phyloP scores from a whole-genome alignment of 768 basidiomycete genomes.

The Suillus subaureus region DNA sequence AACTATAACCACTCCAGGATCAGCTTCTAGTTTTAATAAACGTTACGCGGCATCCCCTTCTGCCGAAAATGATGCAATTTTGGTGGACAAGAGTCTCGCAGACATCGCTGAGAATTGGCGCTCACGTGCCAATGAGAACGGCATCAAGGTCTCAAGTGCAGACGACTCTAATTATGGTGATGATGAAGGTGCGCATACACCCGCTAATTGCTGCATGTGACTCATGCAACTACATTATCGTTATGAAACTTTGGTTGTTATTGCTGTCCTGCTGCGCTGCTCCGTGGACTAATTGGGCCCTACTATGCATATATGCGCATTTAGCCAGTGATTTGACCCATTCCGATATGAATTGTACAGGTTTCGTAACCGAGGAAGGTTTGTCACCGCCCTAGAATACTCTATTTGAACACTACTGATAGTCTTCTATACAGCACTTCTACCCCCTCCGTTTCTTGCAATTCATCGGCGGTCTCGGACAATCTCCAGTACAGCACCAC shows the following conservation, averaged over 20 bases:
- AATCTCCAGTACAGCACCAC: slow-evolving; percentile 52
- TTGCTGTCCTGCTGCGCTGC: slow-evolving; percentile 1
- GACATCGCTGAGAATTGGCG: slow-evolving; percentile 74
- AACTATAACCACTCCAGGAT: slow-evolving; percentile 60
- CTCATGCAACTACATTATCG: slow-evolving; percentile 17
- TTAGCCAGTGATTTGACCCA: slow-evolving; percentile 54
- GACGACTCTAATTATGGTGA: slow-evolving; percentile 41
- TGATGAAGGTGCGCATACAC: slow-evolving; percentile 49
- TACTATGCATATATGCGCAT: slow-evolving; percentile 41
- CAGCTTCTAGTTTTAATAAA: slow-evolving; percentile 41
- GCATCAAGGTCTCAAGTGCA: slow-evolving; percentile 60
- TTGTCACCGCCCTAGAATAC: slow-evolving; percentile 20
- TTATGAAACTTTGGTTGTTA: slow-evolving; percentile 14
- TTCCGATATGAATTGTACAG: slow-evolving; percentile 51
- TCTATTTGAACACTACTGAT: slow-evolving; percentile 25
- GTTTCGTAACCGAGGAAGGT: slow-evolving; percentile 55
- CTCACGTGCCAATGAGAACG: slow-evolving; percentile 68
- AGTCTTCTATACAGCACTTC: slow-evolving; percentile 43
- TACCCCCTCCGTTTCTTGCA: slow-evolving; percentile 61
- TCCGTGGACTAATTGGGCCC: not conserved
- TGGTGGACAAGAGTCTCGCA: slow-evolving; percentile 51
- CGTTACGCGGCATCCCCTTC: slow-evolving; percentile 46
- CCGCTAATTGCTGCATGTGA: slow-evolving; percentile 13
- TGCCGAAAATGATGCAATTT: slow-evolving; percentile 40
- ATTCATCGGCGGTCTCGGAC: slow-evolving; percentile 59